Evolutionary conservation across 1,139 yeast genomes (phyloP), one percentile per base, ranked within the genome.

Genomic region (Saccharomyces pastorianus): DNA sequence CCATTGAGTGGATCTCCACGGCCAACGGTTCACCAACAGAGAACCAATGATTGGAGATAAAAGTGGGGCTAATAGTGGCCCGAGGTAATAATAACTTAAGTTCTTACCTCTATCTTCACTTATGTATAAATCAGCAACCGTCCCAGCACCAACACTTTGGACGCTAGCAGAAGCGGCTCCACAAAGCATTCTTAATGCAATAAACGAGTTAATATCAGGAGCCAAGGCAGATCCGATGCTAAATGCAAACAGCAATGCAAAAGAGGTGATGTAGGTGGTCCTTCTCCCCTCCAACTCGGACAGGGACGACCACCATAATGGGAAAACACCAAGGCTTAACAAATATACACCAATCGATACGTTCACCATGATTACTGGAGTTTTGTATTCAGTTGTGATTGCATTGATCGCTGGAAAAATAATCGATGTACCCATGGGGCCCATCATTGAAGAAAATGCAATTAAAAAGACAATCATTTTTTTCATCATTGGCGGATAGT

Each of bases 1-100:
- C 95, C 96, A 89, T 64, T 86, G 95, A 2, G 96, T 87, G 2
- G 93, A 88, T 66, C 96, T 76, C 96, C 96, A 89, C 5, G 88
- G 88, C 85, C 90, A 86, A 8, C 76, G 77, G 51, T 79, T 74
- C 4, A 88, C 80, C 27, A 89, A 78, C 1, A 84, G 82, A 57
- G 96, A 95, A 52, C 96, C 96, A 48, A 88, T 69, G 29, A 88
- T 83, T 0, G 96, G 96, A 9, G 95, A 84, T 6, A 87, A 61
- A 55, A 89, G 75, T 0, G 96, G 96, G 0, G 95, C 96, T 66
- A 84, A 77, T 47, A 89, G 75, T 0, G 95, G 90, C 0, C 96
- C 96, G 49, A 88, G 72, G 65, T 88, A 89, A 63, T 82, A 89
- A 60, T 82, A 75, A 0, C 96, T 95, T 83, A 89, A 80, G 9